Percentiles rank a stretch among this genome's conserved stretches.
These are phyloP conservation scores for Chalciporus chontae DNA, from an alignment of 768 basidiomycete genomes.

Conservation along the genomic window DNA sequence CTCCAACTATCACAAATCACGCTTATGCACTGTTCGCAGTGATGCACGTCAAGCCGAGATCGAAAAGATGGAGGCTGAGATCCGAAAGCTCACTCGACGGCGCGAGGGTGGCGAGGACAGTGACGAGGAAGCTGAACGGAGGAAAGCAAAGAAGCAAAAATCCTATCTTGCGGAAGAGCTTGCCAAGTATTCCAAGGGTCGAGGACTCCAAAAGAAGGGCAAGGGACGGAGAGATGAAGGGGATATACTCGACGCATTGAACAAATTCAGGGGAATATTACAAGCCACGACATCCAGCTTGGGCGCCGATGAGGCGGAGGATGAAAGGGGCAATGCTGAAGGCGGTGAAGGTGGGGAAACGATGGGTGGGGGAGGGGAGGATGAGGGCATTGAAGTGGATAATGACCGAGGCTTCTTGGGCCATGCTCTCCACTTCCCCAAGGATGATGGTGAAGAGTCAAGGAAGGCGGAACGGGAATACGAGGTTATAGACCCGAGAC, in stretches of 20 bases:
- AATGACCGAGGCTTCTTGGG: conserved; percentile 71
- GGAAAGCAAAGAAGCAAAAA: conserved; percentile 54
- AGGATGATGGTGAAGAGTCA: conserved; percentile 73
- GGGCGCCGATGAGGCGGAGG: conserved; percentile 23
- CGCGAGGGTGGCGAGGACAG: conserved; percentile 56
- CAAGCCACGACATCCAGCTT: conserved; percentile 37
- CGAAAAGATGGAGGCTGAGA: conserved; percentile 83
- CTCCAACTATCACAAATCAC: background rate
- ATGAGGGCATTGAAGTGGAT: conserved; percentile 69
- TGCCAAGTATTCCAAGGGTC: conserved; percentile 70
- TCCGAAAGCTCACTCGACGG: conserved; percentile 69
- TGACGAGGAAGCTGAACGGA: conserved; percentile 55
- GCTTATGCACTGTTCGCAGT: conserved; percentile 33
- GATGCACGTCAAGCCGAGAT: conserved; percentile 71
- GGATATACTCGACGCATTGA: conserved; percentile 64
- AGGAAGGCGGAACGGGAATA: conserved; percentile 80
- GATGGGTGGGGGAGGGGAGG: conserved; percentile 33
- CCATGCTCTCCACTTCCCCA: conserved; percentile 73
- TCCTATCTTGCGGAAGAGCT: conserved; percentile 81
- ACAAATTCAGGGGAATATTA: conserved; percentile 69
- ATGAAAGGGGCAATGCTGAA: conserved; percentile 14
- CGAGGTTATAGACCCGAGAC: conserved; percentile 84
- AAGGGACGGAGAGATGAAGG: conserved; percentile 68
- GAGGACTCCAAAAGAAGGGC: conserved; percentile 53
- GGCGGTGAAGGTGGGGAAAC: conserved; percentile 13